Percentiles rank a stretch among this genome's conserved stretches.
Evolutionary conservation across 2,329 filamentous ascomycete species (phyloP).

Genomic region (Alternaria arbusti): DNA sequence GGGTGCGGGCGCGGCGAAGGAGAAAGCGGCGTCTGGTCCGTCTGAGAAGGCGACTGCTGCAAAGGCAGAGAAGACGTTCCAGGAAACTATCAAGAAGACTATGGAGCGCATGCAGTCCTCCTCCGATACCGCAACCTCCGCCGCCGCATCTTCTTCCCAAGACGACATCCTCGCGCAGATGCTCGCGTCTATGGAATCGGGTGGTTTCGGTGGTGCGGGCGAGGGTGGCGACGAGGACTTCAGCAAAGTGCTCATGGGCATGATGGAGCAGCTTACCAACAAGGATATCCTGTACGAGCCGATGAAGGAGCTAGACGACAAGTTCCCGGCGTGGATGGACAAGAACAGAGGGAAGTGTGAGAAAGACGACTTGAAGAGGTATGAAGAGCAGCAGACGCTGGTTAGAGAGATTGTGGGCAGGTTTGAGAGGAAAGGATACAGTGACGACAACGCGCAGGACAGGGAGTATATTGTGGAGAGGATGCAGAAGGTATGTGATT

Average conservation of each 20-base stretch:
- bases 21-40: conserved; percentile 10
- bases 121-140: conserved; percentile 81
- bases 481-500: conserved; percentile 83
- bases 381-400: conserved; percentile 78
- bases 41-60: conserved; percentile 27
- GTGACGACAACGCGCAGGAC: conserved; percentile 80
- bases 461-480: conserved; percentile 93
- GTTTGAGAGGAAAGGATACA: conserved; percentile 83
- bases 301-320: conserved; percentile 95
- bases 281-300: conserved; percentile 98
- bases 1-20: conserved; percentile 13
- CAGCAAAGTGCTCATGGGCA: conserved; percentile 91
- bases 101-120: conserved; percentile 97
- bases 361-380: conserved; percentile 76
- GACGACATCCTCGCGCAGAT: conserved; percentile 92
- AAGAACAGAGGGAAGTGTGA: conserved; percentile 72
- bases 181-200: conserved; percentile 82
- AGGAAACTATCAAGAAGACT: conserved; percentile 89
- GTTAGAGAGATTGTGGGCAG: conserved; percentile 86
- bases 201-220: conserved; percentile 57
- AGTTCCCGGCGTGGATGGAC: conserved; percentile 88
- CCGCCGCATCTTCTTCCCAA: conserved; percentile 63
- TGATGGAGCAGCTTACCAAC: conserved; percentile 99
- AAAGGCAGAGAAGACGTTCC: conserved; percentile 73
- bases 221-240: conserved; percentile 79